A percentile compares a stretch with the other conserved stretches of the same genome.
phyloP scores from a whole-genome alignment of 305 asterid genomes.

The Lippia alba region DNA sequence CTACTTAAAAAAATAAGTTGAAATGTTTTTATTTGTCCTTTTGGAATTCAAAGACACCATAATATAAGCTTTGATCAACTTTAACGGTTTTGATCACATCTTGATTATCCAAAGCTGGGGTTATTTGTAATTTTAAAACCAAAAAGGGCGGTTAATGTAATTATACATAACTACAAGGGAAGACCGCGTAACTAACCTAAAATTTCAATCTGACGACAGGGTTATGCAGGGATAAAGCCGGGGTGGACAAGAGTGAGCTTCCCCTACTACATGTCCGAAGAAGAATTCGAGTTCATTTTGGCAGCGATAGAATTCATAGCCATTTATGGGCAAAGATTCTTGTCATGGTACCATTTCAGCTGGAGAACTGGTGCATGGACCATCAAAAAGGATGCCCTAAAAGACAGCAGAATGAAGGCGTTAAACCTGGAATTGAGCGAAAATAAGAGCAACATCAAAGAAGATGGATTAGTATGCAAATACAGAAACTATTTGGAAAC shows the following conservation, averaged over 20 bases:
- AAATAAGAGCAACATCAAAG: background rate
- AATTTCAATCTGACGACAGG: conserved; percentile 36
- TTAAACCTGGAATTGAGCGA: conserved; percentile 11
- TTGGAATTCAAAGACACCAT: too few species aligned
- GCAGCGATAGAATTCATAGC: conserved; percentile 65
- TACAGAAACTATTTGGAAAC: conserved; percentile 48
- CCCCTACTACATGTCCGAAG: conserved; percentile 73
- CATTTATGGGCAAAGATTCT: conserved; percentile 66
- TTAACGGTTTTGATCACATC: too few species aligned
- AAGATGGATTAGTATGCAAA: conserved; percentile 14
- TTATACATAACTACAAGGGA: background rate
- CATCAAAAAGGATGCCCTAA: conserved; percentile 43
- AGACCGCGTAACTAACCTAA: background rate
- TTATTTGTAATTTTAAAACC: too few species aligned
- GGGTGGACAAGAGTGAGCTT: conserved; percentile 88
- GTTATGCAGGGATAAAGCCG: conserved; percentile 65
- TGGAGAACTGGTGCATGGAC: conserved; percentile 75
- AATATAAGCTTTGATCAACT: too few species aligned
- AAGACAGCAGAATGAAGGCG: conserved; percentile 34
- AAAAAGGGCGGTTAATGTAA: too few species aligned
- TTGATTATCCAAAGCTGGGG: too few species aligned
- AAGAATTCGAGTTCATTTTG: conserved; percentile 61
- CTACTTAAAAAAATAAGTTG: too few species aligned
- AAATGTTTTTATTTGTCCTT: too few species aligned
- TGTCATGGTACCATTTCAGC: conserved; percentile 54